phyloP scores from a whole-genome alignment of 257 asterid genomes.

The Nicotiana attenuata region DNA sequence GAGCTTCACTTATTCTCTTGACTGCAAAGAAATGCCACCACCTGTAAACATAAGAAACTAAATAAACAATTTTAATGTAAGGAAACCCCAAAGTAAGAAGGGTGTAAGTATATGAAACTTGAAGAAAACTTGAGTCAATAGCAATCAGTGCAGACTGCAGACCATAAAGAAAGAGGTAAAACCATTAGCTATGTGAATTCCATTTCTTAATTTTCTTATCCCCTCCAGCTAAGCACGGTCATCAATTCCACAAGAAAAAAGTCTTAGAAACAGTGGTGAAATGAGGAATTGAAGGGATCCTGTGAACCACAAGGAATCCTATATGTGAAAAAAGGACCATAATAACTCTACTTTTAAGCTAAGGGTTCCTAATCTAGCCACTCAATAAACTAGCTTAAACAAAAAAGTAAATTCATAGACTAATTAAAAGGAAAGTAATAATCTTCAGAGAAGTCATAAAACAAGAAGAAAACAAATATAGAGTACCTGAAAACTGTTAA shows the following conservation, averaged over 20 bases:
- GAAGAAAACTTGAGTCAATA: not conserved
- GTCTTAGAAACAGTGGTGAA: not conserved
- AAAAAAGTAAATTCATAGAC: too few species aligned
- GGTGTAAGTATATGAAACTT: not conserved
- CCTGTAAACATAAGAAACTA: not conserved
- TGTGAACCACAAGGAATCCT: too few species aligned
- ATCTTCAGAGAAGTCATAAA: too few species aligned
- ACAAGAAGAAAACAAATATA: too few species aligned
- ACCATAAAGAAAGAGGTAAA: conserved; percentile 1
- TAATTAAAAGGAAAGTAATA: too few species aligned
- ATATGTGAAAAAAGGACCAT: too few species aligned
- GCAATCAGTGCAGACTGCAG: not conserved
- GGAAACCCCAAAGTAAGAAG: not conserved
- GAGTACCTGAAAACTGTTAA: too few species aligned
- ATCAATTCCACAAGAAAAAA: not conserved
- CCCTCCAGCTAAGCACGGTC: not conserved
- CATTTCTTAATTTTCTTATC: not conserved
- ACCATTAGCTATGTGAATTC: not conserved
- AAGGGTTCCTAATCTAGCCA: too few species aligned
- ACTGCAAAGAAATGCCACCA: not conserved
- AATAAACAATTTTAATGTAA: not conserved
- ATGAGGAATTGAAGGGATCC: not conserved
- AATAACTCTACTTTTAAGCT: too few species aligned
- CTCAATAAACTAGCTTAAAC: too few species aligned
- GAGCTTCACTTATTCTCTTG: not conserved